A percentile compares a stretch with the other conserved stretches of the same genome.
phyloP scores from a whole-genome alignment of 2,329 filamentous ascomycete species.

The Nothopassalora personata region DNA sequence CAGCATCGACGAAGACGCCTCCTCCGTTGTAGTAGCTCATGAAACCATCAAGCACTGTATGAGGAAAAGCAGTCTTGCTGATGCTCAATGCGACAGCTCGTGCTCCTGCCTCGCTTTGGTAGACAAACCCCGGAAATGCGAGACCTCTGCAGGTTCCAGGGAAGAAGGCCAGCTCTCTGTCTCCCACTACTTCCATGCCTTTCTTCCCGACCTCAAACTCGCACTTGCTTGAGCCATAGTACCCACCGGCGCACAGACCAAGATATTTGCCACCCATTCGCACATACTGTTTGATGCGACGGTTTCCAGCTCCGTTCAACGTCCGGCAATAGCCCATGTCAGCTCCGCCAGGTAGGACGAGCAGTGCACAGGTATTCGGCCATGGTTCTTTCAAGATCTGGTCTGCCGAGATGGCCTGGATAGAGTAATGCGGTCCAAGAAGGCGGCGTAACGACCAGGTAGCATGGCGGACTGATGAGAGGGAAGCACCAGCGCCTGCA shows the following conservation, averaged over 20 bases:
- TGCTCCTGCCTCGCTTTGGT: conserved; percentile 80
- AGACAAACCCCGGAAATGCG: conserved; percentile 85
- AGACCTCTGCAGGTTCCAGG: conserved; percentile 79
- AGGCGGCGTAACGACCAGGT: conserved; percentile 80
- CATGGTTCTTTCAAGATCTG: conserved; percentile 87
- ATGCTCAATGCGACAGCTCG: conserved; percentile 65
- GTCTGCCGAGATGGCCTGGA: conserved; percentile 74
- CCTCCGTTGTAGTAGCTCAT: conserved; percentile 89
- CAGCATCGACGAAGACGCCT: conserved; percentile 81
- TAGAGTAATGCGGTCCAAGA: conserved; percentile 84
- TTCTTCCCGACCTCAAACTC: conserved; percentile 88
- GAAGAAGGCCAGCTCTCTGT: conserved; percentile 81
- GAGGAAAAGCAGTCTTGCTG: conserved; percentile 52
- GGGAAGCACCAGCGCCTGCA: conserved; percentile 77
- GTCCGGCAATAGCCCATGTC: conserved; percentile 85
- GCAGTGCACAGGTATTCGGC: conserved; percentile 75
- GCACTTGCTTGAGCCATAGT: conserved; percentile 75
- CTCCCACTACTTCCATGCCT: conserved; percentile 76
- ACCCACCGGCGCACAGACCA: conserved; percentile 90
- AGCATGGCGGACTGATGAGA: conserved; percentile 84
- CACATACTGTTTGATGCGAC: conserved; percentile 77
- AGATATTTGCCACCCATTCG: conserved; percentile 79
- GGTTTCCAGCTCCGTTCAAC: conserved; percentile 83
- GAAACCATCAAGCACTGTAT: conserved; percentile 57
- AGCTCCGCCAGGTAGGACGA: conserved; percentile 91